These are phyloP conservation scores for Clitocybe nebularis DNA, from an alignment of 1,284 basidiomycete species.

Conservation along the genomic window DNA sequence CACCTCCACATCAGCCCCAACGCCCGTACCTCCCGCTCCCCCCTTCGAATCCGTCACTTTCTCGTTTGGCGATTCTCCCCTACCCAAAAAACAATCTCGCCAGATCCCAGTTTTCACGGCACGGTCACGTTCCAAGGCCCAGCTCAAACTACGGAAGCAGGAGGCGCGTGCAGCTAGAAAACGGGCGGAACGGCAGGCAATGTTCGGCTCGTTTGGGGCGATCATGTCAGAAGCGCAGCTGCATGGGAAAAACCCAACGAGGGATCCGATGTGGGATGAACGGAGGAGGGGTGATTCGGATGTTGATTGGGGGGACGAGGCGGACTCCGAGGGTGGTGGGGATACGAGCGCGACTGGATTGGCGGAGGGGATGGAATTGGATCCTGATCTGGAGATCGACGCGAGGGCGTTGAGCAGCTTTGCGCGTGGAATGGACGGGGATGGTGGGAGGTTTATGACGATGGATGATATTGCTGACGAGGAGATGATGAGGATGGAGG, in stretches of 20 bases:
- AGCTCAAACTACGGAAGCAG: slow-evolving; percentile 20
- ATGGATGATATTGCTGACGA: slow-evolving; percentile 65
- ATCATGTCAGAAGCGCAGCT: slow-evolving; percentile 52
- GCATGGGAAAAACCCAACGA: slow-evolving; percentile 28
- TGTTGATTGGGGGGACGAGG: slow-evolving; percentile 65
- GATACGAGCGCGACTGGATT: slow-evolving; percentile 22
- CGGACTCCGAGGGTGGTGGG: slow-evolving; percentile 27
- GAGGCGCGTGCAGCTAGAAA: slow-evolving; percentile 23
- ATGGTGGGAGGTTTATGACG: slow-evolving; percentile 49
- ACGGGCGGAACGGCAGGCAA: slow-evolving; percentile 24
- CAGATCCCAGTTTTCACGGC: slow-evolving; percentile 19
- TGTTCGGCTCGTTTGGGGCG: slow-evolving; percentile 53
- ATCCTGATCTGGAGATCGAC: slow-evolving; percentile 46
- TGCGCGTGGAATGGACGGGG: slow-evolving; percentile 44
- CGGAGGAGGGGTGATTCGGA: slow-evolving; percentile 64
- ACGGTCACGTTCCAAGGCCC: slow-evolving; percentile 18
- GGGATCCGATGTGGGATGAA: slow-evolving; percentile 43
- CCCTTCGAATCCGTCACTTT: slow-evolving; percentile 21
- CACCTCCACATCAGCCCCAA: slow-evolving; percentile 1
- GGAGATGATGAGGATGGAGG: slow-evolving; percentile 48
- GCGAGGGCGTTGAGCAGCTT: slow-evolving; percentile 52
- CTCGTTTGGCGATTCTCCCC: slow-evolving; percentile 15
- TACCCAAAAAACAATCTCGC: slow-evolving; percentile 8
- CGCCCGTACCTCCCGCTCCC: slow-evolving; percentile 3
- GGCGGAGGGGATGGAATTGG: slow-evolving; percentile 54